These are phyloP conservation scores for Dryas drummondii DNA, from an alignment of 306 rosid species.

Conservation along the genomic window DNA sequence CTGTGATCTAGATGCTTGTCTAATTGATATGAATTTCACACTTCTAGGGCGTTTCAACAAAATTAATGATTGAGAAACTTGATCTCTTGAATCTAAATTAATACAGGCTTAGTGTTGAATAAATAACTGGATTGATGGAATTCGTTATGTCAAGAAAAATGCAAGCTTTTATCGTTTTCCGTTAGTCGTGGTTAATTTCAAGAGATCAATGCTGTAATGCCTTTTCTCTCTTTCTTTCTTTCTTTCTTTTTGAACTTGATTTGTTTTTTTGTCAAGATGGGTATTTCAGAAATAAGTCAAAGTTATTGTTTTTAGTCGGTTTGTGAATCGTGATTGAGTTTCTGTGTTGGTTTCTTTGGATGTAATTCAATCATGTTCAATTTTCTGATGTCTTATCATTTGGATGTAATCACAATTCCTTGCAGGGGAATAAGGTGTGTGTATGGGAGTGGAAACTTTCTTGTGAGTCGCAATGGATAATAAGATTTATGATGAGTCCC, in stretches of 20 bases:
- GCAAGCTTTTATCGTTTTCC: neutral
- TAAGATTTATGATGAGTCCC: constrained; percentile 26
- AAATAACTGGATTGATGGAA: neutral
- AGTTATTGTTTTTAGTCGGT: neutral
- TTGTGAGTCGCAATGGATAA: constrained; percentile 29
- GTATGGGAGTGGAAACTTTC: constrained; percentile 18
- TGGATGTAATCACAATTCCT: neutral
- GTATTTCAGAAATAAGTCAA: neutral
- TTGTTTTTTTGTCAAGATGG: neutral
- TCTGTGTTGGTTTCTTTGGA: neutral
- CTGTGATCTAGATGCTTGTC: neutral
- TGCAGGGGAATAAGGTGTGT: neutral
- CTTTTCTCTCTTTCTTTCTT: neutral
- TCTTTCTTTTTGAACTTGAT: neutral
- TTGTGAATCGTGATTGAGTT: neutral
- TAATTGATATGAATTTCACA: neutral
- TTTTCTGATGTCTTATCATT: neutral
- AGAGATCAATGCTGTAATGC: no score
- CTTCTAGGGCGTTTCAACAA: neutral
- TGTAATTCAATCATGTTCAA: neutral
- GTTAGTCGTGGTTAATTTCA: no score
- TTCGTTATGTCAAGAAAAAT: neutral
- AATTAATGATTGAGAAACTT: neutral
- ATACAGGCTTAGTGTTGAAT: neutral
- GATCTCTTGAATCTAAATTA: neutral